Evolutionary conservation across 108 stramenopile genomes (phyloP).

Genomic region (Nitzschia sp.): DNA sequence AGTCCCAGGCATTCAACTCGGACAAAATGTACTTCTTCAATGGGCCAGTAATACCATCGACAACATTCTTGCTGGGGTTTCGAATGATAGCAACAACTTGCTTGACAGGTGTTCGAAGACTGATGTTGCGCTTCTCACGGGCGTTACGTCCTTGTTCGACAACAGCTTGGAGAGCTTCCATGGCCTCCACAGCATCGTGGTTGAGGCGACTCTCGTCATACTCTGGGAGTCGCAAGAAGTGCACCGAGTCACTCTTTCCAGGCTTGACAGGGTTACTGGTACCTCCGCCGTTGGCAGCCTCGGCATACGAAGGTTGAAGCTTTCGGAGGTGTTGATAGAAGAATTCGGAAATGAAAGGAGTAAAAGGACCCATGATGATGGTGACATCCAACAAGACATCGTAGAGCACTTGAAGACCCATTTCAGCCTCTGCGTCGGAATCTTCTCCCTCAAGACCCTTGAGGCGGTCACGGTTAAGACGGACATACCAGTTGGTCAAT

Average conservation of each 20-base stretch:
- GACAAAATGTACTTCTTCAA: conserved; percentile 91
- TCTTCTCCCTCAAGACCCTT: conserved; percentile 87
- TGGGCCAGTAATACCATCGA: conserved; percentile 76
- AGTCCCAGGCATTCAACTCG: conserved; percentile 96
- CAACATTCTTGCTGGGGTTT: conserved; percentile 68
- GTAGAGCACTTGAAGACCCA: conserved; percentile 94
- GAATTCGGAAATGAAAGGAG: conserved; percentile 98
- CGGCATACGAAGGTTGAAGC: conserved; percentile 82
- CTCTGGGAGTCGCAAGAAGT: conserved; percentile 87
- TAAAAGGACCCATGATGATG: conserved; percentile 97
- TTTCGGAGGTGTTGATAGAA: conserved; percentile 96
- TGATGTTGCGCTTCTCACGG: conserved; percentile 91
- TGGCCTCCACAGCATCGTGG: conserved; percentile 81
- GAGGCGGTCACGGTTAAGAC: conserved; percentile 97
- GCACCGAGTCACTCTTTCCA: conserved; percentile 94
- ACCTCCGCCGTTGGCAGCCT: conserved; percentile 61
- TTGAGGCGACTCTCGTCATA: conserved; percentile 86
- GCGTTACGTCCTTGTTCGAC: conserved; percentile 92
- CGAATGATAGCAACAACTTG: conserved; percentile 87
- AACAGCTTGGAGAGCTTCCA: conserved; percentile 89
- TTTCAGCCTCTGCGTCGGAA: conserved; percentile 73
- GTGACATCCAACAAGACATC: conserved; percentile 93
- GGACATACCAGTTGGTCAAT: conserved; percentile 99
- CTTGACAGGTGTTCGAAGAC: conserved; percentile 91
- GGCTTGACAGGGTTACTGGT: conserved; percentile 77